phyloP scores from a whole-genome alignment of 2,329 filamentous ascomycete genomes.

The Capronia epimyces region DNA sequence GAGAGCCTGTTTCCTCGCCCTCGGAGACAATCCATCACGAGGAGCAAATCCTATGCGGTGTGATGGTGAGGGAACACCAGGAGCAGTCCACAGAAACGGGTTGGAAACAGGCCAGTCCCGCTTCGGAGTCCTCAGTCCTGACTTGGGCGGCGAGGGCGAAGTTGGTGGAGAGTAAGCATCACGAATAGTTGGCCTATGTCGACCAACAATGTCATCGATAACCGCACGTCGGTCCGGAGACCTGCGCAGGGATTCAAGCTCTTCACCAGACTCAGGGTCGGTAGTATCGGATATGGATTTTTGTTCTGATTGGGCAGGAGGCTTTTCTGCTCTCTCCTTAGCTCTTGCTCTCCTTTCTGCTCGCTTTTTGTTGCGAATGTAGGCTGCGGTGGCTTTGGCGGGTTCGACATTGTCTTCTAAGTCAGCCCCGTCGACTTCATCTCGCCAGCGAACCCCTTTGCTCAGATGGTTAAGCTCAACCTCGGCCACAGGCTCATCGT shows the following conservation, averaged over 20 bases:
- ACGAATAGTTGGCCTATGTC: slow-evolving; percentile 13
- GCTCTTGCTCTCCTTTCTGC: slow-evolving; percentile 28
- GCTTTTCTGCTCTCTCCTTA: slow-evolving; percentile 24
- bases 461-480: slow-evolving; percentile 21
- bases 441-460: slow-evolving; percentile 33
- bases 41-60: slow-evolving; percentile 15
- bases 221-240: slow-evolving; percentile 29
- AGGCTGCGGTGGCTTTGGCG: slow-evolving; percentile 16
- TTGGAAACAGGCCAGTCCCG: slow-evolving; percentile 23
- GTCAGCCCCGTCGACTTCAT: slow-evolving; percentile 32
- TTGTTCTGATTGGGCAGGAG: slow-evolving; percentile 3
- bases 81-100: slow-evolving; percentile 23
- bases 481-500: slow-evolving; percentile 19
- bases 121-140: slow-evolving; percentile 17
- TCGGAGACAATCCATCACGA: slow-evolving; percentile 18
- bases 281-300: slow-evolving; percentile 23
- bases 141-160: slow-evolving; percentile 28
- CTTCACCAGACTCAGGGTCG: slow-evolving; percentile 29
- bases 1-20: slow-evolving; percentile 26
- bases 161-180: slow-evolving; percentile 26
- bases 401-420: slow-evolving; percentile 31
- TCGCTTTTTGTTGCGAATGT: slow-evolving; percentile 26
- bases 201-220: slow-evolving; percentile 30
- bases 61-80: slow-evolving; percentile 12
- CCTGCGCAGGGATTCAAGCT: slow-evolving; percentile 25